Evolutionary conservation across 306 rosid genomes (phyloP), one percentile per base, ranked within the genome.

Genomic region (Purshia tridentata): DNA sequence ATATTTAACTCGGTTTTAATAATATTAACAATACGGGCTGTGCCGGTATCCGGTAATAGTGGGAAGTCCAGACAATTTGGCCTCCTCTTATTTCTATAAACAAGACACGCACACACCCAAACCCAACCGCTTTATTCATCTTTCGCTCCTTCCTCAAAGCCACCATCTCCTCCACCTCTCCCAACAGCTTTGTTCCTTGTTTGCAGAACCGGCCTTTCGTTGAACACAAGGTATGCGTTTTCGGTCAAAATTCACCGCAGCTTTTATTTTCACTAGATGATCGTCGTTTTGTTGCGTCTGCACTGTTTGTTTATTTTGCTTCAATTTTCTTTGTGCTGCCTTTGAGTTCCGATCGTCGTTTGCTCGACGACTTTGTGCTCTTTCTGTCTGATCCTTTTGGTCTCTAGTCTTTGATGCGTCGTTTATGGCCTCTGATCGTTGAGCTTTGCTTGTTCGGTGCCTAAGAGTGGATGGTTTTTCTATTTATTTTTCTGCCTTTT

Each of bases 11-110:
- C n/a, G 3, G 0, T 49, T 48, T 48, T 40, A 41, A 41, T 23
- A 63, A 3, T 16, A 4, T 16, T 0, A 37, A 35, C 20, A 77
- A 29, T 6, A 81, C 79, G 69, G 81, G 69, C 13, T 50, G 50
- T n/a, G 80, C 75, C 77, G 88, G 96, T 88, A 78, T 37, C 81
- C 81, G 85, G 93, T 86, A 64, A 86, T n/a, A 42, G 41, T 53
- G 77, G 83, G 22, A 23, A 59, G 86, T 75, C 83, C 76, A 76
- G 76, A 77, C 76, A 84, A 84, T 77, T 73, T 82, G 73, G 72
- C 83, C 77, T 77, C 82, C 87, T 77, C 82, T 67, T 73, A 70
- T 84, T 79, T 78, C 73, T 78, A 66, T 74, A 68, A 49, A 22
- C 69, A 53, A 67, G 72, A 53, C 69, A 67, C 35, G 35, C 35